A percentile compares a stretch with the other conserved stretches of the same genome.
phyloP scores from a whole-genome alignment of 495 filamentous ascomycete genomes.

The Usnea hakonensis region DNA sequence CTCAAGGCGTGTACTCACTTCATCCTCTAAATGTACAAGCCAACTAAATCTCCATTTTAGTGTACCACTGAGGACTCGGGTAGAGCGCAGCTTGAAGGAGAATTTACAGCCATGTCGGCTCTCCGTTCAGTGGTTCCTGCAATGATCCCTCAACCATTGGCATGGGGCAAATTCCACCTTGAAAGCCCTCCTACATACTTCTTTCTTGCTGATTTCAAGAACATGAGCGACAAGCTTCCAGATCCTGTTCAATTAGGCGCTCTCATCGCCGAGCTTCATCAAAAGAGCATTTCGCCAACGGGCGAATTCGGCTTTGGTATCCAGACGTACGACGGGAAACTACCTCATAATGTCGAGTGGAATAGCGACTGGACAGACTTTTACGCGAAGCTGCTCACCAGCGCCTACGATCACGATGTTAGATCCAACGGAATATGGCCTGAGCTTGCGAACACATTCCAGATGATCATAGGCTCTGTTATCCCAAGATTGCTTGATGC shows the following conservation, averaged over 20 bases:
- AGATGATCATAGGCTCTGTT: slow-evolving; percentile 28
- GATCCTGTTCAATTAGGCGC: slow-evolving; percentile 36
- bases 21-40: no score
- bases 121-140: slow-evolving; percentile 34
- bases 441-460: slow-evolving; percentile 23
- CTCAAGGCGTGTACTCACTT: no score
- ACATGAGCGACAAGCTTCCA: slow-evolving; percentile 33
- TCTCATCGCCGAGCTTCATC: slow-evolving; percentile 38
- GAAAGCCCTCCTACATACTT: slow-evolving; percentile 34
- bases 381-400: slow-evolving; percentile 31
- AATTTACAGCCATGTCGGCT: slow-evolving; percentile 41
- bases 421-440: slow-evolving; percentile 28
- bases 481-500: slow-evolving; percentile 35
- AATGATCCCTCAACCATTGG: slow-evolving; percentile 39
- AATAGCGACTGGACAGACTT: slow-evolving; percentile 38
- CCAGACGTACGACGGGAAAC: slow-evolving; percentile 40
- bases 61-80: slow-evolving; percentile 27
- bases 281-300: slow-evolving; percentile 35
- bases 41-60: no score
- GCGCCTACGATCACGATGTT: slow-evolving; percentile 23
- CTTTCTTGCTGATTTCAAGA: slow-evolving; percentile 39
- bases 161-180: slow-evolving; percentile 35
- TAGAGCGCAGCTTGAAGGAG: slow-evolving; percentile 34
- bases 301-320: slow-evolving; percentile 49
- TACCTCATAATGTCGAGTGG: slow-evolving; percentile 34